Conservation (phyloP, 2,329 filamentous ascomycete genomes). For the Clonostachys sp. region DNA sequence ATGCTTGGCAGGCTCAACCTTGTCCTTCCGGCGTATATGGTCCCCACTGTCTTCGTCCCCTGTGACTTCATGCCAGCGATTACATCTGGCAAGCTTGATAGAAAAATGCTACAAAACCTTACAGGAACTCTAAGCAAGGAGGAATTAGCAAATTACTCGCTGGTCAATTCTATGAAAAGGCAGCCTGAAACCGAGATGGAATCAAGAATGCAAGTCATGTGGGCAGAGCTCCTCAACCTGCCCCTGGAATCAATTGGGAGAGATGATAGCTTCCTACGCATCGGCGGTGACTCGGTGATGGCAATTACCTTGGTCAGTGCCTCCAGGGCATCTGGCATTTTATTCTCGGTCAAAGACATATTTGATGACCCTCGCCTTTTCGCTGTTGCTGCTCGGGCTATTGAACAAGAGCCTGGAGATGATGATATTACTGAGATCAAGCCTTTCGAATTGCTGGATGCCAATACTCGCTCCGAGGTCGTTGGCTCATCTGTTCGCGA, state of each 20-base stretch:
- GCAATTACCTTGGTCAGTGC: slow-evolving; percentile 5
- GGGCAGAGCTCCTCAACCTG: slow-evolving; percentile 2
- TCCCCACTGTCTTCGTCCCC: slow-evolving; percentile 8
- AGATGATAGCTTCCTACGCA: slow-evolving; percentile 5
- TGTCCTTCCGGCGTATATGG: slow-evolving; percentile 9
- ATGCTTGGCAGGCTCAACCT: slow-evolving; percentile 4
- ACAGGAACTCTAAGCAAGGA: background rate
- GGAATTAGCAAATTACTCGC: background rate
- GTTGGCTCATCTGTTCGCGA: background rate
- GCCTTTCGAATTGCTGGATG: background rate
- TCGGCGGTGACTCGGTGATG: slow-evolving; percentile 9
- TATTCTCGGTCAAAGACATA: slow-evolving; percentile 2
- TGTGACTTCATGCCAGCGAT: slow-evolving; percentile 9
- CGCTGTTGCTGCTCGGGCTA: background rate
- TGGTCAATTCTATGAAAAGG: background rate
- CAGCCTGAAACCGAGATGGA: background rate
- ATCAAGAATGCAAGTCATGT: slow-evolving; percentile 1
- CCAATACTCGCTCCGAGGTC: slow-evolving; percentile 7
- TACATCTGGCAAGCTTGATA: slow-evolving; percentile 9
- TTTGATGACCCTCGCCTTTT: slow-evolving; percentile 3
- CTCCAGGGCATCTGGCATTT: background rate
- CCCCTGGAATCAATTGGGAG: slow-evolving; percentile 1
- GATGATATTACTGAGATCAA: slow-evolving; percentile 6
- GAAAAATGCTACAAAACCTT: background rate
- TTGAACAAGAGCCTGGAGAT: background rate